Percentiles rank a stretch among this genome's conserved stretches.
Conservation (phyloP, 108 stramenopile species). For the Discostella stelligeroides region DNA sequence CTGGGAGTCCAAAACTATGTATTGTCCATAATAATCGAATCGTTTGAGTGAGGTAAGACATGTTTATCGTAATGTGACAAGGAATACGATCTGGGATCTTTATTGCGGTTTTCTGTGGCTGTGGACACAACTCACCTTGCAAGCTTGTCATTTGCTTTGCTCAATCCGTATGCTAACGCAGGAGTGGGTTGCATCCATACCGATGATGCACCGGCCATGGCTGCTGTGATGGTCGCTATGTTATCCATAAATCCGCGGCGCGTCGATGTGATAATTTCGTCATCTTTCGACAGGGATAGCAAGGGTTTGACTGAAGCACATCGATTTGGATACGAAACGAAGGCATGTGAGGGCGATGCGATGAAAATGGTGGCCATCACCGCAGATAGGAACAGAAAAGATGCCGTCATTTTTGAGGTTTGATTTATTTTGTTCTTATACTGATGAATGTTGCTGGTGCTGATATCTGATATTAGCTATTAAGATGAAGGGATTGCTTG, state of each 20-base stretch:
- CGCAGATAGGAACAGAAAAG: slow-evolving; percentile 20
- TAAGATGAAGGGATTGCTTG: too few relatives aligned
- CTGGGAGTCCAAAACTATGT: slow-evolving; percentile 78
- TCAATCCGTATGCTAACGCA: slow-evolving; percentile 71
- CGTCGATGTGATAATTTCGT: slow-evolving; percentile 13
- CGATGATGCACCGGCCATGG: slow-evolving; percentile 50
- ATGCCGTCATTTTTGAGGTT: slow-evolving; percentile 17
- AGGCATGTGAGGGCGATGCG: slow-evolving; percentile 26
- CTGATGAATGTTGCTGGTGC: background rate
- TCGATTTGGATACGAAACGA: slow-evolving; percentile 15
- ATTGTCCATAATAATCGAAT: too few relatives aligned
- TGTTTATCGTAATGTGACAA: slow-evolving; percentile 2
- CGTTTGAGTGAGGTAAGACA: background rate
- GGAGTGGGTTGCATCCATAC: slow-evolving; percentile 56
- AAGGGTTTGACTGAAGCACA: slow-evolving; percentile 1
- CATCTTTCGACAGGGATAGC: slow-evolving; percentile 20
- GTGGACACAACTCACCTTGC: slow-evolving; percentile 46
- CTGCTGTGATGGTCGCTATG: slow-evolving; percentile 50
- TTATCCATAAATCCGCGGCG: slow-evolving; percentile 73
- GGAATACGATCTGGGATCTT: too few relatives aligned
- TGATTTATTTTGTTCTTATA: too few relatives aligned
- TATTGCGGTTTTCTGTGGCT: too few relatives aligned
- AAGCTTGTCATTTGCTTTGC: slow-evolving; percentile 79
- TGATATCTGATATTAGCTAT: too few relatives aligned
- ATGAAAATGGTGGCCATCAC: slow-evolving; percentile 20